Percentiles rank a stretch among this genome's conserved stretches.
Evolutionary conservation across 129 eudicot genomes (phyloP).

Genomic region (Smallanthus sonchifolius): DNA sequence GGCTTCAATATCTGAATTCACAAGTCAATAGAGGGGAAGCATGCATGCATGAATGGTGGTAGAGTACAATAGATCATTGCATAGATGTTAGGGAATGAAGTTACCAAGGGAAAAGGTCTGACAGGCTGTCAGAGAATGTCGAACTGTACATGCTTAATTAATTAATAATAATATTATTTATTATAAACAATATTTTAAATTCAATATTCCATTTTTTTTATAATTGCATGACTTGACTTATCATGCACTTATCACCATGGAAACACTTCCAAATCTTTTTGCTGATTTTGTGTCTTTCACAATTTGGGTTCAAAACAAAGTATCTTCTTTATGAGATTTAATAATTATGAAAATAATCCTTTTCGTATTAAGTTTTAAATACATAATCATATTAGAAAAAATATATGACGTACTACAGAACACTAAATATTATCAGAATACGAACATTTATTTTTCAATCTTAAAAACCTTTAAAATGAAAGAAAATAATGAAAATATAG

Average conservation of each 20-base stretch:
- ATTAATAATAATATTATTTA: constrained; percentile 11
- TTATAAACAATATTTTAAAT: not conserved
- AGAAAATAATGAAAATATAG: too few relatives aligned
- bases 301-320: not conserved
- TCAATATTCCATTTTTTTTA: not conserved
- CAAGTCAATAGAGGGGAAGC: constrained; percentile 17
- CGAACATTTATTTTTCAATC: too few relatives aligned
- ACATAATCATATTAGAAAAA: not conserved
- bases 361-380: not conserved
- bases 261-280: not conserved
- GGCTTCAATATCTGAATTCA: constrained; percentile 15
- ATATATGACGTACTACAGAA: too few relatives aligned
- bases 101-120: constrained; percentile 21
- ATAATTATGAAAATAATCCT: not conserved
- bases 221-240: not conserved
- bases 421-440: too few relatives aligned
- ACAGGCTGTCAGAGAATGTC: constrained; percentile 52
- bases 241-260: not conserved
- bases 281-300: not conserved
- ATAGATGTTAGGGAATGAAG: constrained; percentile 13
- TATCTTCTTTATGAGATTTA: not conserved
- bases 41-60: constrained; percentile 15
- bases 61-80: constrained; percentile 3
- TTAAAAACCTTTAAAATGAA: too few relatives aligned
- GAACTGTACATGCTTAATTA: constrained; percentile 27